Conservation (phyloP, 108 stramenopile species). For the Poteriospumella lacustris region DNA sequence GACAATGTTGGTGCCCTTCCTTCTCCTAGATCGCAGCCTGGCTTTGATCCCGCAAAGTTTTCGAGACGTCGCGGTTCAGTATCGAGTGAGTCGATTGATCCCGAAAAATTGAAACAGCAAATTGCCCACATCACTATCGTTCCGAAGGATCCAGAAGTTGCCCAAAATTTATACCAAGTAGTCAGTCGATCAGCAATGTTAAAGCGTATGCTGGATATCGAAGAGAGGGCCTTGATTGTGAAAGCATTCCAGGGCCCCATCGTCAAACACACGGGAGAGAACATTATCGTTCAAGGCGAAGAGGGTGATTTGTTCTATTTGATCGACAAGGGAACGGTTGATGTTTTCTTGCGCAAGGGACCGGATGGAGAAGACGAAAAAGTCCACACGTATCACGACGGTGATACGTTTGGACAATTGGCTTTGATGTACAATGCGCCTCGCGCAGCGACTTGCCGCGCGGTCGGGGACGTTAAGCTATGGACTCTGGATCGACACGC, state of each 20-base stretch:
- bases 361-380: slow-evolving; percentile 34
- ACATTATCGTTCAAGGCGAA: slow-evolving; percentile 35
- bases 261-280: neutral
- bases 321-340: slow-evolving; percentile 50
- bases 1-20: neutral
- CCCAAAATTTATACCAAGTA: neutral
- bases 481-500: slow-evolving; percentile 53
- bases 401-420: slow-evolving; percentile 56
- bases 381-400: slow-evolving; percentile 44
- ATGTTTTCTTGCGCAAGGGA: slow-evolving; percentile 37
- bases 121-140: neutral
- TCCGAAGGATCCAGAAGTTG: neutral
- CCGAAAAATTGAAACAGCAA: neutral
- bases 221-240: slow-evolving; percentile 4
- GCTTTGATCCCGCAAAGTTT: too few relatives aligned
- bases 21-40: neutral
- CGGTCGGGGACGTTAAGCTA: slow-evolving; percentile 29
- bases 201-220: neutral
- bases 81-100: slow-evolving; percentile 3
- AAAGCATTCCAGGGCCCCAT: slow-evolving; percentile 4
- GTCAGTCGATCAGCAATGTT: neutral
- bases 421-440: slow-evolving; percentile 59
- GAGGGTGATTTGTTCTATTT: slow-evolving; percentile 60
- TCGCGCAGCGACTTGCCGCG: slow-evolving; percentile 50
- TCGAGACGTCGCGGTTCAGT: neutral